These are phyloP conservation scores for Aspergillus nomiae DNA, from an alignment of 2,329 filamentous ascomycete species.

Conservation along the genomic window DNA sequence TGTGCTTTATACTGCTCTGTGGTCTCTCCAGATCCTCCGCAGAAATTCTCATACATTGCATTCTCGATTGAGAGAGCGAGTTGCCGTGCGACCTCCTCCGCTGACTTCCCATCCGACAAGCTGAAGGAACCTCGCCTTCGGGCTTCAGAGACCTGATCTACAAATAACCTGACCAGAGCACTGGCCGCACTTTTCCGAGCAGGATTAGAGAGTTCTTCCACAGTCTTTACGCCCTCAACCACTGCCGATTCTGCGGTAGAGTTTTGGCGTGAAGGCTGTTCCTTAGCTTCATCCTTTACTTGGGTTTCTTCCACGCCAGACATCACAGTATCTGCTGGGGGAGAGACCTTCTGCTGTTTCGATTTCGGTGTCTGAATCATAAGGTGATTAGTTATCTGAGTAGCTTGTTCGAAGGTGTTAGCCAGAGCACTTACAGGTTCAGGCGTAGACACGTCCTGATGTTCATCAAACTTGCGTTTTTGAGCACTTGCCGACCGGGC, in stretches of 20 bases:
- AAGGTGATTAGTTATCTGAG: slow-evolving; percentile 35
- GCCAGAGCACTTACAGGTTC: slow-evolving; percentile 33
- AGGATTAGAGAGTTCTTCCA: slow-evolving; percentile 60
- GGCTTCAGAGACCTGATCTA: slow-evolving; percentile 65
- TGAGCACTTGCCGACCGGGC: slow-evolving; percentile 35
- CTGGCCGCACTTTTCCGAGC: slow-evolving; percentile 69
- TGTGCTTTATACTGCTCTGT: slow-evolving; percentile 62
- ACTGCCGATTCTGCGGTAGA: slow-evolving; percentile 35
- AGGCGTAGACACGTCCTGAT: slow-evolving; percentile 28
- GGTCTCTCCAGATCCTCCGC: slow-evolving; percentile 53
- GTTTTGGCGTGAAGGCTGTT: slow-evolving; percentile 29
- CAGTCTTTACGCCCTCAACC: slow-evolving; percentile 34
- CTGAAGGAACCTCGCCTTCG: slow-evolving; percentile 66
- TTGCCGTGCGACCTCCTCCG: slow-evolving; percentile 66
- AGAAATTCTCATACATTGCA: slow-evolving; percentile 58
- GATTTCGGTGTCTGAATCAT: slow-evolving; percentile 39
- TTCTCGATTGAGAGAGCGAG: slow-evolving; percentile 81
- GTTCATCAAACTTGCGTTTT: slow-evolving; percentile 50
- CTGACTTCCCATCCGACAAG: slow-evolving; percentile 64
- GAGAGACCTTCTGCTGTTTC: slow-evolving; percentile 45
- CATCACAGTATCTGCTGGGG: slow-evolving; percentile 24
- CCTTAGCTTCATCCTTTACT: slow-evolving; percentile 35
- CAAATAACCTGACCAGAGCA: slow-evolving; percentile 70
- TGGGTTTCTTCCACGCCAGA: slow-evolving; percentile 28
- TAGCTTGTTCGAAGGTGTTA: neutral